Evolutionary conservation across 2,329 filamentous ascomycete genomes (phyloP).

Genomic region (Chalara sp.): DNA sequence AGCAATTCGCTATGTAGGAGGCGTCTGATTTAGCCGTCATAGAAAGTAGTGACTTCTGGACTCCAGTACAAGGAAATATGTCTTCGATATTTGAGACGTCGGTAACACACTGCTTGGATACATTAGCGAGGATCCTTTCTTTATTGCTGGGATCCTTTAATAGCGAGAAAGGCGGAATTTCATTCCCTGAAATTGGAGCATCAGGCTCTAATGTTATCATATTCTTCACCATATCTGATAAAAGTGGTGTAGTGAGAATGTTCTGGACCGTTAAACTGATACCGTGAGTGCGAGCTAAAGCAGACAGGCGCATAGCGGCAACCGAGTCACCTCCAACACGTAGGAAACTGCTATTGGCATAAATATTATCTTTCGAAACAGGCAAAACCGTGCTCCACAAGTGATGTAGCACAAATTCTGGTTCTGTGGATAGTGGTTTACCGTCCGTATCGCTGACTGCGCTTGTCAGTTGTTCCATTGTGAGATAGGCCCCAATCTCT

Average conservation of each 20-base stretch:
- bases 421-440: background rate
- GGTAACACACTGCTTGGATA: no score
- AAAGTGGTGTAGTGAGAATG: slow-evolving; percentile 28
- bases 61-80: slow-evolving; percentile 30
- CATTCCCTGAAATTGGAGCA: background rate
- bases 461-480: no score
- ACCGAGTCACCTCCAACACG: slow-evolving; percentile 29
- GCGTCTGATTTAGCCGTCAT: slow-evolving; percentile 26
- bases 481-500: background rate
- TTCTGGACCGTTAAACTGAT: slow-evolving; percentile 32
- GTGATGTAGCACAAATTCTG: slow-evolving; percentile 3
- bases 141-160: background rate
- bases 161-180: background rate
- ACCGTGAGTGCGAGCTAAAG: slow-evolving; percentile 15
- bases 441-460: no score
- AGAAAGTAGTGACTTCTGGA: slow-evolving; percentile 32
- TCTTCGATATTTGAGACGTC: slow-evolving; percentile 23
- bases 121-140: no score
- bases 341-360: slow-evolving; percentile 30
- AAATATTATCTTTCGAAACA: slow-evolving; percentile 6
- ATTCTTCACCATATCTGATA: background rate
- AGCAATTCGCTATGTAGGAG: slow-evolving; percentile 28
- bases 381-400: slow-evolving; percentile 5
- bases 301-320: slow-evolving; percentile 35
- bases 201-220: background rate